A percentile compares a stretch with the other conserved stretches of the same genome.
These are phyloP conservation scores for Cercospora janseana DNA, from an alignment of 2,329 filamentous ascomycete species.

Conservation along the genomic window DNA sequence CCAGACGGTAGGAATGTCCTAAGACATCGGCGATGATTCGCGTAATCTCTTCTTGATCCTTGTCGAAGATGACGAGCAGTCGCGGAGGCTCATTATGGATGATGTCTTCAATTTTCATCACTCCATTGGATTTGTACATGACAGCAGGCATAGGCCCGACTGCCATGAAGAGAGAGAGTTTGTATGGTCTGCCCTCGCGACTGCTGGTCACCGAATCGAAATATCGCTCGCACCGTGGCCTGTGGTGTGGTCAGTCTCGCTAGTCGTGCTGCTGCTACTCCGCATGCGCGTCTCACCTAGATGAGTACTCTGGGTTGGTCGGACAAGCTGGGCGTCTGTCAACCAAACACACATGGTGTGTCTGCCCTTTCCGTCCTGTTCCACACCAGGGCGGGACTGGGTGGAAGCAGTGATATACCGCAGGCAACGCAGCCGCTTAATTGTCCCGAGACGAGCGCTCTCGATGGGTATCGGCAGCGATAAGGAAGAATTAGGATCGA, in stretches of 20 bases:
- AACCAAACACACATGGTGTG: slow-evolving; percentile 33
- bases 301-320: slow-evolving; percentile 32
- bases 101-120: slow-evolving; percentile 37
- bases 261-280: slow-evolving; percentile 9
- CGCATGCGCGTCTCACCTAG: slow-evolving; percentile 22
- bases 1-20: slow-evolving; percentile 67
- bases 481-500: slow-evolving; percentile 16
- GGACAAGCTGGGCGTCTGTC: slow-evolving; percentile 30
- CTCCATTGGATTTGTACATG: slow-evolving; percentile 30
- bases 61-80: slow-evolving; percentile 62
- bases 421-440: slow-evolving; percentile 16
- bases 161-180: slow-evolving; percentile 15
- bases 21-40: slow-evolving; percentile 74
- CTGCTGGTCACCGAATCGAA: slow-evolving; percentile 34
- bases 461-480: slow-evolving; percentile 18
- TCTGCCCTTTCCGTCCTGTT: slow-evolving; percentile 19
- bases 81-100: slow-evolving; percentile 40
- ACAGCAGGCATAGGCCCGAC: slow-evolving; percentile 21
- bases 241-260: slow-evolving; percentile 16
- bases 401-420: slow-evolving; percentile 19
- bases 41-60: slow-evolving; percentile 71
- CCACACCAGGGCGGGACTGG: slow-evolving; percentile 25
- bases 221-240: slow-evolving; percentile 37
- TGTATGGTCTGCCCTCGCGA: slow-evolving; percentile 19
- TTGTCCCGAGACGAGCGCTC: slow-evolving; percentile 18